Base-by-base conservation (phyloP, 2,329 filamentous ascomycete genomes). In the Xylariomycetidae sp. region DNA sequence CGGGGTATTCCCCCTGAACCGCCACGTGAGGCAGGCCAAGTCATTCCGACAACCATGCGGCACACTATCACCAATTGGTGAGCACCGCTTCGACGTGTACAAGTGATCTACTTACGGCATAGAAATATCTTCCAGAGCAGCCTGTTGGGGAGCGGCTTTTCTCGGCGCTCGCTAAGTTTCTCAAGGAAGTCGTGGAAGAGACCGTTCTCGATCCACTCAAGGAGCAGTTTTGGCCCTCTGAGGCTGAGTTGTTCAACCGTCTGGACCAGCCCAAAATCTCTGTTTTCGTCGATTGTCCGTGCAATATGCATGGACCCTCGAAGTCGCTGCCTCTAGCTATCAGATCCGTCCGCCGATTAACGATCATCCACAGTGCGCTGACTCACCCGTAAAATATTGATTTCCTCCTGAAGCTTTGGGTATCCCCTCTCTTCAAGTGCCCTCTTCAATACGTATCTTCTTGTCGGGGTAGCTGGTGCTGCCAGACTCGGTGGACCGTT, bases 101-200 rank as follows among this genome's bases (percentile, higher is more conserved):
- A 4, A 16, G 18, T 2, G 2, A 13, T 1, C 2, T 14, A 33
- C 47, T 37, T 35, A 48, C 47, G 29, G 20, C 45, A 49, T 13
- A 48, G 25, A 18, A 48, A 49, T 10, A 48, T 22, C 17, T 31
- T 38, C 47, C 47, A 49, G n/a, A 49, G 43, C 31, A 49, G 28
- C 28, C 47, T 34, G 19, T 49, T 49, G 4, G 47, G 45, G 6
- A 48, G 29, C 5, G 47, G 47, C 7, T 39, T 17, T 5, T 29
- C 29, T 27, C 32, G 32, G 13, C n/a, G n/a, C n/a, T 42, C 40
- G 8, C 30, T 25, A 15, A 34, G 23, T 18, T 31, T 43, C 4
- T 35, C 31, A 13, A 41, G 19, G 14, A 48, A 39, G 16, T 34
- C 35, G 19, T 30, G 31, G 7, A 49, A 3, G 4, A 44, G 31